Evolutionary conservation across 1,284 basidiomycete genomes (phyloP), one percentile per base, ranked within the genome.

Genomic region (Peniophora sp.): DNA sequence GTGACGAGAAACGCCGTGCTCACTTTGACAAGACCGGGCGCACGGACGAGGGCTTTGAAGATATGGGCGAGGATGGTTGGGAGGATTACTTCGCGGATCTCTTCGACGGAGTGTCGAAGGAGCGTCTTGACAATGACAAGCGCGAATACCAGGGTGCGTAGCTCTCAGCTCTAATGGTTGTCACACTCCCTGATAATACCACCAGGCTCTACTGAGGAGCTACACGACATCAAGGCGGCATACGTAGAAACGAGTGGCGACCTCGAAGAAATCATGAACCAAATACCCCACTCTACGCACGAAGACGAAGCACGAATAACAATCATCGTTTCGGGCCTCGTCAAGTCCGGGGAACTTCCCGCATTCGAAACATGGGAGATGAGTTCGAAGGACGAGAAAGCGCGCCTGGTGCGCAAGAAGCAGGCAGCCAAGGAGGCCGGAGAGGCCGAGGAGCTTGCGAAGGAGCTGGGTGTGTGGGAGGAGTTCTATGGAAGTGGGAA

Each of bases 401-500:
- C 84, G 2, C 81, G 77, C 55, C 74, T 85, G 53, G 78, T 83
- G 22, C 78, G 93, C 45, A 76, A 77, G 69, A 89, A 88, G 65
- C 79, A 83, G 59, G 79, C 84, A 1, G 75, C 81, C 55, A 84
- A 83, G 63, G 92, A 95, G 66, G 90, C 91, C 0, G 70, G 72
- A 49, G 91, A 96, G 61, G 94, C 94, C 1, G 94, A 97, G 64
- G 73, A 80, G 45, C 69, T 87, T 20, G 93, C 94, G 1, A 90
- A 84, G 60, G 91, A 94, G 59, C 70, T 97, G 16, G 94, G 92
- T 11, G 89, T 97, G 8, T 94, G 92, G 87, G 93, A 97, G 53
- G 92, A 97, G 64, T 95, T 97, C 61, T 97, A 90, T 63, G 93
- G 92, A 1, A 81, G 71, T 53, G 92, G 88, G 3, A 87, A 86